phyloP scores from a whole-genome alignment of 352 stramenopile species.

The Pythium apleroticum region DNA sequence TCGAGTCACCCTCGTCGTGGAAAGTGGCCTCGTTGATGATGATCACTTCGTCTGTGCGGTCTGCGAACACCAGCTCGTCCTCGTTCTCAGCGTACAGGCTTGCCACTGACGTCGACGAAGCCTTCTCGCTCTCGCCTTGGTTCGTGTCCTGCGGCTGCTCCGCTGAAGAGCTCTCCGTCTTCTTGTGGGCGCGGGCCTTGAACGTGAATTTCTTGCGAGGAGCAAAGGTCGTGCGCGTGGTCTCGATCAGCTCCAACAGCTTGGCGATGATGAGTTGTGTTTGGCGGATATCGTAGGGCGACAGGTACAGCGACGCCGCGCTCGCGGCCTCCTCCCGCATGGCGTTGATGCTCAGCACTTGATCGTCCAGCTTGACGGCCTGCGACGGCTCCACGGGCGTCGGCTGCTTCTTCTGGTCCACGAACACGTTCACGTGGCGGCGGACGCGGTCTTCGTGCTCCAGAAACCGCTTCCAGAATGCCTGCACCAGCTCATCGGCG shows the following conservation, averaged over 20 bases:
- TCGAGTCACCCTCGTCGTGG: conserved; percentile 20
- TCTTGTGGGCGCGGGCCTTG: conserved; percentile 19
- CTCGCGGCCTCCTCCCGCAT: conserved; percentile 62
- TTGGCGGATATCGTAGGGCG: conserved; percentile 86
- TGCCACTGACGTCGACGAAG: not conserved
- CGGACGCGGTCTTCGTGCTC: conserved; percentile 51
- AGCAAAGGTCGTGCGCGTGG: conserved; percentile 59
- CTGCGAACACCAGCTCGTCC: conserved; percentile 63
- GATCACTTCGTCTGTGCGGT: conserved; percentile 62
- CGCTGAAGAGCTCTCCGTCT: not conserved
- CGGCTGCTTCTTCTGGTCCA: conserved; percentile 63
- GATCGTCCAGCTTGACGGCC: conserved; percentile 48
- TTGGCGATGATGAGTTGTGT: conserved; percentile 66
- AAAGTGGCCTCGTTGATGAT: conserved; percentile 66
- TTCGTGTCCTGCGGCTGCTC: conserved; percentile 3
- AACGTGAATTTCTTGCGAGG: conserved; percentile 89
- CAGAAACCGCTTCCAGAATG: conserved; percentile 66
- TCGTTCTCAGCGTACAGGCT: conserved; percentile 15
- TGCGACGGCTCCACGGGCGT: conserved; percentile 37
- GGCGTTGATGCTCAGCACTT: conserved; percentile 45
- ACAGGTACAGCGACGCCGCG: conserved; percentile 76
- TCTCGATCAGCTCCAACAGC: conserved; percentile 65
- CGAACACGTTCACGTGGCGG: conserved; percentile 48
- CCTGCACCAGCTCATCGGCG: conserved; percentile 52
- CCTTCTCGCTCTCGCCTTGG: conserved; percentile 19